Conservation (phyloP, 495 filamentous ascomycete species). For the Penicillium canescens region DNA sequence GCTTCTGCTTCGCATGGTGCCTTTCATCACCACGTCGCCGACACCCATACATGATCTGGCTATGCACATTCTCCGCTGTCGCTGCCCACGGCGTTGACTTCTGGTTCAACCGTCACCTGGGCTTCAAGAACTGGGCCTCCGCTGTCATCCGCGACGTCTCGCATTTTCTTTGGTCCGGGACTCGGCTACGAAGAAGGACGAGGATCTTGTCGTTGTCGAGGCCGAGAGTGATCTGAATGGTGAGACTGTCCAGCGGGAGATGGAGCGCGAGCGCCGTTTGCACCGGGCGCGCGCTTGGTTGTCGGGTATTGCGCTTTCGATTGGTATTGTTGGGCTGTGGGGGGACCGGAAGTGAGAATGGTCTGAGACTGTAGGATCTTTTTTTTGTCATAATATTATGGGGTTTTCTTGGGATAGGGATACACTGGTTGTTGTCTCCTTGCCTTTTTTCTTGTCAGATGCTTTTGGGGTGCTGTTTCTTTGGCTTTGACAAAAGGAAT, state of each 20-base stretch:
- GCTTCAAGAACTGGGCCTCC: constrained; percentile 31
- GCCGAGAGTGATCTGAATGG: constrained; percentile 68
- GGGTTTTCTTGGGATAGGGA: neutral
- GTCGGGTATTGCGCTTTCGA: constrained; percentile 65
- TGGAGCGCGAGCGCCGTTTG: constrained; percentile 63
- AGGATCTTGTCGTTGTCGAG: constrained; percentile 60
- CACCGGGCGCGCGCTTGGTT: constrained; percentile 62
- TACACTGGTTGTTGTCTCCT: constrained; percentile 7
- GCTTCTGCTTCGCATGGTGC: constrained; percentile 70
- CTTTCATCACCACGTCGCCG: constrained; percentile 67
- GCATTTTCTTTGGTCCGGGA: constrained; percentile 13
- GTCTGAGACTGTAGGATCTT: no score
- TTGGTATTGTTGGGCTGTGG: constrained; percentile 85
- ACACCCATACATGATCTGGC: constrained; percentile 88
- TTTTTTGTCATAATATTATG: neutral
- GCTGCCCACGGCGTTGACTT: constrained; percentile 58
- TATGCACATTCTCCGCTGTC: constrained; percentile 55
- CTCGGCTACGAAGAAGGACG: constrained; percentile 61
- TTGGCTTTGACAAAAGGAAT: neutral
- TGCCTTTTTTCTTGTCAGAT: neutral
- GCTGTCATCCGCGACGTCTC: constrained; percentile 29
- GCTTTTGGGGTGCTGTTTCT: neutral
- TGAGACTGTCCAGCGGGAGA: constrained; percentile 71
- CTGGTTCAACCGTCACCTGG: constrained; percentile 43
- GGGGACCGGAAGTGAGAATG: constrained; percentile 61